phyloP scores from a whole-genome alignment of 2,329 filamentous ascomycete genomes.

The Septoria linicola region DNA sequence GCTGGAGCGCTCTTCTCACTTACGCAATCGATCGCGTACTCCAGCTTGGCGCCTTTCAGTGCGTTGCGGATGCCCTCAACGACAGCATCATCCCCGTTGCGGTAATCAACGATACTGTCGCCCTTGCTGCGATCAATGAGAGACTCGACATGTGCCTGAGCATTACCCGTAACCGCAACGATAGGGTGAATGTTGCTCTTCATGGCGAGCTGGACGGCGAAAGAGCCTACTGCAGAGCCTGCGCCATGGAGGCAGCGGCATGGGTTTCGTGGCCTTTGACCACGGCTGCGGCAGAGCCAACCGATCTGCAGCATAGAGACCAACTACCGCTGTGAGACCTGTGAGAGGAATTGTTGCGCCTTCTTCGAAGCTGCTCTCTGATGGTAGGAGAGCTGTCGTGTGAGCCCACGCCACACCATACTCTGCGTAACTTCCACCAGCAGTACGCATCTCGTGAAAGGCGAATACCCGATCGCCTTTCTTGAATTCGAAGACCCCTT shows the following conservation, averaged over 20 bases:
- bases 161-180: conserved; percentile 58
- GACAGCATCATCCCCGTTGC: conserved; percentile 39
- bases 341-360: conserved; percentile 49
- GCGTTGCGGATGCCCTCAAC: conserved; percentile 35
- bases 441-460: conserved; percentile 53
- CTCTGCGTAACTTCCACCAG: conserved; percentile 58
- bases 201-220: conserved; percentile 57
- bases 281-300: conserved; percentile 46
- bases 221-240: conserved; percentile 57
- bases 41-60: conserved; percentile 30
- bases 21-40: conserved; percentile 37
- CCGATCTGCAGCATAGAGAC: conserved; percentile 39
- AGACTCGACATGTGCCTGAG: conserved; percentile 51
- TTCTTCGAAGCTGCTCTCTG: conserved; percentile 52
- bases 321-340: conserved; percentile 47
- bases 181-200: conserved; percentile 59
- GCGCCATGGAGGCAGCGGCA: conserved; percentile 51
- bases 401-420: conserved; percentile 58
- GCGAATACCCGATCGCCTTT: conserved; percentile 58
- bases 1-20: conserved; percentile 33
- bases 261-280: conserved; percentile 32
- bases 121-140: conserved; percentile 56
- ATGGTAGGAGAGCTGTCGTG: conserved; percentile 58
- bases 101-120: conserved; percentile 62
- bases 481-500: conserved; percentile 57